Conservation (phyloP, 805 yeast species). For the Starmerella vaccinii region DNA sequence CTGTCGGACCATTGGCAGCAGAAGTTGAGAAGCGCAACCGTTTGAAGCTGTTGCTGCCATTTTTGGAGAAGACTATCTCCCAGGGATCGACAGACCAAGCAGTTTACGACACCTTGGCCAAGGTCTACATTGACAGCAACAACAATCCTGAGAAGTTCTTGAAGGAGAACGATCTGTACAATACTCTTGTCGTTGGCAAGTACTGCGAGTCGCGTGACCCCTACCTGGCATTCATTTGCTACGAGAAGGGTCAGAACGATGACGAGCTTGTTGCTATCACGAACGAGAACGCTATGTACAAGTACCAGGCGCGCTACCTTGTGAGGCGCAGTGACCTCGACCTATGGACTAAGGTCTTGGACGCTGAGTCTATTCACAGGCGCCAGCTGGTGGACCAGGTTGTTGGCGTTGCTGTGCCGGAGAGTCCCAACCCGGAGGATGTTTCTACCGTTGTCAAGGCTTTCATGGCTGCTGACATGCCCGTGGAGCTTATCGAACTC, state of each 20-base stretch:
- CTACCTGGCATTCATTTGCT: slow-evolving; percentile 92
- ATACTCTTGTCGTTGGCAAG: slow-evolving; percentile 90
- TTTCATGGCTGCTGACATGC: slow-evolving; percentile 91
- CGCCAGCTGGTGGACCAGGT: slow-evolving; percentile 89
- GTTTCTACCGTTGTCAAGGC: slow-evolving; percentile 91
- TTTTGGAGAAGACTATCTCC: slow-evolving; percentile 76
- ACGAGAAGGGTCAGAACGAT: slow-evolving; percentile 90
- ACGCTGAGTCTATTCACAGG: slow-evolving; percentile 70
- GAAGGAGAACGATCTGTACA: slow-evolving; percentile 80
- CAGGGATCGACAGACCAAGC: slow-evolving; percentile 81
- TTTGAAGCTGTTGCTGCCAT: slow-evolving; percentile 81
- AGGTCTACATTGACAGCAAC: slow-evolving; percentile 94
- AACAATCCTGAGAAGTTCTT: slow-evolving; percentile 95
- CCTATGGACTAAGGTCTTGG: slow-evolving; percentile 73
- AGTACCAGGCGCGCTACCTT: slow-evolving; percentile 96
- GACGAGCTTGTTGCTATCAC: slow-evolving; percentile 82
- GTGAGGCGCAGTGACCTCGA: slow-evolving; percentile 75
- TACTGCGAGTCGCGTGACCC: slow-evolving; percentile 99
- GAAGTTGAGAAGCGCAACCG: slow-evolving; percentile 97
- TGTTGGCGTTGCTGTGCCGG: slow-evolving; percentile 93
- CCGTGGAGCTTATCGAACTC: slow-evolving; percentile 84
- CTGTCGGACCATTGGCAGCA: slow-evolving; percentile 73
- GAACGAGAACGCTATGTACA: slow-evolving; percentile 95
- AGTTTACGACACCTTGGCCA: slow-evolving; percentile 88
- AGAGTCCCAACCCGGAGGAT: slow-evolving; percentile 86